These are phyloP conservation scores for Cenchrus americanus DNA, from an alignment of 176 grass and related monocot species.

Conservation along the genomic window DNA sequence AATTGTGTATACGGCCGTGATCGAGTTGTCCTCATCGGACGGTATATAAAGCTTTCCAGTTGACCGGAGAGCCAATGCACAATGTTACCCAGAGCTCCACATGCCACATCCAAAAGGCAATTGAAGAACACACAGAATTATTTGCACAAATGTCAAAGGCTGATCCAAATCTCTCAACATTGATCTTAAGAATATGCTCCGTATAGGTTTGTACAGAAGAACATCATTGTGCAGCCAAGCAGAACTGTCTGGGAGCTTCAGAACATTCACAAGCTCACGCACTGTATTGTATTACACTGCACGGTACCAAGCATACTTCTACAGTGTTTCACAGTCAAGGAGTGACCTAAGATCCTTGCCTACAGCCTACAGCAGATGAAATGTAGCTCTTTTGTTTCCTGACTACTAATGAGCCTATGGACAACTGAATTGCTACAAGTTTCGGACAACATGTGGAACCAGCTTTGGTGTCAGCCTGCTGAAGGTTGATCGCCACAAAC, in stretches of 20 bases:
- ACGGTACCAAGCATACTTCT: background rate
- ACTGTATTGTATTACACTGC: background rate
- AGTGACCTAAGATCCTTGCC: background rate
- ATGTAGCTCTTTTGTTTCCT: background rate
- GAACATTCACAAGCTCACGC: slow-evolving; percentile 1
- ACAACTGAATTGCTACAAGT: background rate
- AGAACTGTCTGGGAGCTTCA: slow-evolving; percentile 16
- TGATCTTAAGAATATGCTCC: slow-evolving; percentile 9
- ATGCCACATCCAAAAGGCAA: background rate
- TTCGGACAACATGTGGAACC: background rate
- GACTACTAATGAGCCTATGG: slow-evolving; percentile 1
- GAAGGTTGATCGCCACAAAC: background rate
- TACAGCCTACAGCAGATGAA: background rate
- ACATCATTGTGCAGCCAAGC: background rate
- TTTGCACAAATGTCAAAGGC: background rate
- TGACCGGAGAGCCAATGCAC: too few species aligned
- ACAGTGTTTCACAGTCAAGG: background rate
- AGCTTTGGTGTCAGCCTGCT: slow-evolving; percentile 4
- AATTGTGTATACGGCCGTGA: too few species aligned
- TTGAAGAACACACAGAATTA: background rate
- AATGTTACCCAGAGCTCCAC: background rate
- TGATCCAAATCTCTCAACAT: background rate
- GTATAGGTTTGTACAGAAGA: slow-evolving; percentile 14
- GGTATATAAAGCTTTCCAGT: too few species aligned
- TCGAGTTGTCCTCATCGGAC: too few species aligned